Conservation (phyloP, 805 yeast species). For the Phaffomyces antillensis region DNA sequence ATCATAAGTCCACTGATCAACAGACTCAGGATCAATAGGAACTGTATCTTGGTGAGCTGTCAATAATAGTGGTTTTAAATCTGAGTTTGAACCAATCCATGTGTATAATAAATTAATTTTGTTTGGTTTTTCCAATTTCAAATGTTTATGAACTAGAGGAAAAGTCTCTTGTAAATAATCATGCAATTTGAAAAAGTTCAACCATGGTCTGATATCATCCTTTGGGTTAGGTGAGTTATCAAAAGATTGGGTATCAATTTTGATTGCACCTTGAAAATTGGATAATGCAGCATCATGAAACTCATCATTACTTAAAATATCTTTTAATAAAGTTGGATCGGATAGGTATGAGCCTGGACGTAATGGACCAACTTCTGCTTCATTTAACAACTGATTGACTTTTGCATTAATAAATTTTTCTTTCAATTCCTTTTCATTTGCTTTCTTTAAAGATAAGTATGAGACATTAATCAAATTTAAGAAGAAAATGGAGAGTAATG, state of each 20-base stretch:
- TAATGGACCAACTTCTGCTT: background rate
- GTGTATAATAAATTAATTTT: constrained; percentile 59
- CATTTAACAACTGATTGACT: background rate
- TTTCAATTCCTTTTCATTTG: no score
- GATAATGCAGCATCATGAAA: constrained; percentile 29
- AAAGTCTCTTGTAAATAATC: constrained; percentile 44
- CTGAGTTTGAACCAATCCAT: constrained; percentile 49
- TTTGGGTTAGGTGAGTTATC: constrained; percentile 35
- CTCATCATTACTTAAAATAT: constrained; percentile 2
- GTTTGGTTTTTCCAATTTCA: constrained; percentile 49
- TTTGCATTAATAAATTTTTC: background rate
- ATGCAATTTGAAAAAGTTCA: constrained; percentile 31
- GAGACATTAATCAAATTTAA: no score
- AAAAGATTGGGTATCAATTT: constrained; percentile 53
- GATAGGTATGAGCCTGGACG: background rate
- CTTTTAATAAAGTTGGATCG: background rate
- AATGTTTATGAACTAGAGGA: constrained; percentile 43
- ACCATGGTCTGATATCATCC: constrained; percentile 28
- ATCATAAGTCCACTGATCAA: constrained; percentile 54
- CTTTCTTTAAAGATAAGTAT: no score
- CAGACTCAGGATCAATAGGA: constrained; percentile 60
- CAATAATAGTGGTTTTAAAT: constrained; percentile 57
- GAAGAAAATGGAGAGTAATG: no score
- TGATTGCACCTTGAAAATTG: constrained; percentile 50
- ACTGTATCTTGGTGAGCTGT: constrained; percentile 85